These are phyloP conservation scores for Paracamarosporium sp. DNA, from an alignment of 2,329 filamentous ascomycete genomes.

Conservation along the genomic window DNA sequence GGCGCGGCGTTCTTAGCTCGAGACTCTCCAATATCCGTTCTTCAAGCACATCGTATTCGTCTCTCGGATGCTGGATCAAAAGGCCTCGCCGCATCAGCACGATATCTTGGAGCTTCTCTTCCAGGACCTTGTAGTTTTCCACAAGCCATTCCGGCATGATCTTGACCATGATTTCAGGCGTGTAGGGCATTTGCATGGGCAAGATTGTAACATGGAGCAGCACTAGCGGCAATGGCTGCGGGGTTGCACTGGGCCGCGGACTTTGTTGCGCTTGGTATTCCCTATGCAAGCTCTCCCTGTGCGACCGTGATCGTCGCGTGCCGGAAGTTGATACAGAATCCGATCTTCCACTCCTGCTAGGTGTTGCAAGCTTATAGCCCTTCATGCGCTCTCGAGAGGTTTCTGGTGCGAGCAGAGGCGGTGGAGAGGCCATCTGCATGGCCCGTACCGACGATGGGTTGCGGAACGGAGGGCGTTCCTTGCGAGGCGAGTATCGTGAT, in stretches of 20 bases:
- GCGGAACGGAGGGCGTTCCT: constrained; percentile 69
- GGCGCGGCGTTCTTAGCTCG: constrained; percentile 72
- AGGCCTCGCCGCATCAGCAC: constrained; percentile 73
- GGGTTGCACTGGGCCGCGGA: constrained; percentile 34
- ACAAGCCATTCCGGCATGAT: constrained; percentile 58
- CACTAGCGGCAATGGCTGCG: constrained; percentile 69
- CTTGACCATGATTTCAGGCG: constrained; percentile 55
- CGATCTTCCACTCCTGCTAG: constrained; percentile 37
- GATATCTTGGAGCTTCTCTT: constrained; percentile 74
- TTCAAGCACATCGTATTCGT: constrained; percentile 80
- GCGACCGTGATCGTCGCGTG: constrained; percentile 37
- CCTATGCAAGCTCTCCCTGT: constrained; percentile 30
- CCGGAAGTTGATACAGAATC: constrained; percentile 33
- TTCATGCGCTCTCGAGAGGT: constrained; percentile 38
- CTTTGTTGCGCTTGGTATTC: constrained; percentile 50
- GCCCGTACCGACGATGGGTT: constrained; percentile 73
- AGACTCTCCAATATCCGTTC: constrained; percentile 77
- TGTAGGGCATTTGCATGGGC: constrained; percentile 71
- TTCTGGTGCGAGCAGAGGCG: constrained; percentile 37
- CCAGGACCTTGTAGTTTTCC: constrained; percentile 70
- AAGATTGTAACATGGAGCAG: constrained; percentile 79
- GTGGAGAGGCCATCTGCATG: constrained; percentile 73
- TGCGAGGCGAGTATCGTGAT: constrained; percentile 62
- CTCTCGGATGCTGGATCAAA: constrained; percentile 77
- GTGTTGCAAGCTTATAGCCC: constrained; percentile 42